Conservation (phyloP, 345 rosid genomes). For the Pugionium dolabratum region DNA sequence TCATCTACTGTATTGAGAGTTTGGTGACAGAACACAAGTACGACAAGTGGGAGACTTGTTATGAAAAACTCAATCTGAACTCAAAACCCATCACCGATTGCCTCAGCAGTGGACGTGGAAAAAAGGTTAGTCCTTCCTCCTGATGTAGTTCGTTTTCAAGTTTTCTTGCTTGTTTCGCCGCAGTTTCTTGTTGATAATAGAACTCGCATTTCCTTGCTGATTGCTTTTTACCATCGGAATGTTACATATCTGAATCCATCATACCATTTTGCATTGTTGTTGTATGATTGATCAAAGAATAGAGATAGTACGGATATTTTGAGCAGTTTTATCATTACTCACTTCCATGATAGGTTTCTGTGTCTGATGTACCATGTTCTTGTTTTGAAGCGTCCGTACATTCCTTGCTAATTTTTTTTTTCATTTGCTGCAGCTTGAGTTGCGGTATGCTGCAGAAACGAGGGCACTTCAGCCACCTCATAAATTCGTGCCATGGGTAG, state of each 20-base stretch:
- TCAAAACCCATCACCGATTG: constrained; percentile 62
- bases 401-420: constrained; percentile 8
- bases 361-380: constrained; percentile 5
- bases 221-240: background rate
- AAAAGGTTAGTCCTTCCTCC: constrained; percentile 49
- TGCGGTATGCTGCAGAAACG: constrained; percentile 82
- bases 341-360: background rate
- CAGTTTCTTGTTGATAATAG: too few species aligned
- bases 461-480: constrained; percentile 84
- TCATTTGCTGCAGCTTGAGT: constrained; percentile 66
- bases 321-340: background rate
- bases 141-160: background rate
- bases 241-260: background rate
- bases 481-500: constrained; percentile 91
- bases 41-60: constrained; percentile 76
- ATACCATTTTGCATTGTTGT: constrained; percentile 9
- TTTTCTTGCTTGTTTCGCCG: constrained; percentile 1
- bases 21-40: constrained; percentile 55
- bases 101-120: constrained; percentile 59
- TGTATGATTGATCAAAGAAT: background rate
- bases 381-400: background rate
- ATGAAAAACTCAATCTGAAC: constrained; percentile 55
- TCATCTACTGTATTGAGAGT: constrained; percentile 73
- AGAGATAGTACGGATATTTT: background rate
- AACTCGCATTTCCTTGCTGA: background rate